Conservation (phyloP, 2,329 filamentous ascomycete genomes). For the Cytospora mali region DNA sequence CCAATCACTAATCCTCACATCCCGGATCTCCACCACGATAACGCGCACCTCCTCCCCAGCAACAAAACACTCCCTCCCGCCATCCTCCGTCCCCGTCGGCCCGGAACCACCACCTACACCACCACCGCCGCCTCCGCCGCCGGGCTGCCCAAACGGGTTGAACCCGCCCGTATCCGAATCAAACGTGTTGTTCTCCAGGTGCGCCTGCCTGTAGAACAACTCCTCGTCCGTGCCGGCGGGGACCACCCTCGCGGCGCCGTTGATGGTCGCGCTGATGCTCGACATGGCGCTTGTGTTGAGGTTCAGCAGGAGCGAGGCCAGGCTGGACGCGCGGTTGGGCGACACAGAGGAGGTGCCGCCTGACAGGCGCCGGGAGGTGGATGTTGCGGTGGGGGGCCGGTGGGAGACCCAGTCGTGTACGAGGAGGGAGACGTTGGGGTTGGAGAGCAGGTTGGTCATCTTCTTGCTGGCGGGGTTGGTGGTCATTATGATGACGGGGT, state of each 20-base stretch:
- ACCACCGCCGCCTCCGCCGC: constrained; percentile 31
- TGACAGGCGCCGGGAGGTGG: constrained; percentile 57
- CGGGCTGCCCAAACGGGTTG: constrained; percentile 19
- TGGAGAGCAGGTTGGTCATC: constrained; percentile 77
- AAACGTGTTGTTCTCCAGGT: constrained; percentile 92
- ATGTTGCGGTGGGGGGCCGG: constrained; percentile 70
- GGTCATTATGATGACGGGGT: constrained; percentile 91
- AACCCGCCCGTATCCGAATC: constrained; percentile 52
- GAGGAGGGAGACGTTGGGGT: constrained; percentile 88
- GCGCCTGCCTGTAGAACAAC: constrained; percentile 76
- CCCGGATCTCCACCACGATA: constrained; percentile 80
- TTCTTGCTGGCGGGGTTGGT: constrained; percentile 79
- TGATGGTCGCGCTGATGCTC: constrained; percentile 91
- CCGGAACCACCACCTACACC: too few species aligned
- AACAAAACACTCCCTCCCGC: constrained; percentile 68
- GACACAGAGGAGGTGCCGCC: constrained; percentile 56
- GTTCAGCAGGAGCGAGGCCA: constrained; percentile 83
- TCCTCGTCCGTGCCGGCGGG: constrained; percentile 78
- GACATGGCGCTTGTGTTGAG: constrained; percentile 87
- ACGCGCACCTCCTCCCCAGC: constrained; percentile 83
- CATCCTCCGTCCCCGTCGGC: too few species aligned
- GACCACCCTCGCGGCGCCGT: constrained; percentile 79
- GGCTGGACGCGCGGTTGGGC: constrained; percentile 66
- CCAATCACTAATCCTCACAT: constrained; percentile 90
- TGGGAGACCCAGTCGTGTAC: constrained; percentile 98